phyloP scores from a whole-genome alignment of 2,329 filamentous ascomycete genomes.

The Trichophyton simii region DNA sequence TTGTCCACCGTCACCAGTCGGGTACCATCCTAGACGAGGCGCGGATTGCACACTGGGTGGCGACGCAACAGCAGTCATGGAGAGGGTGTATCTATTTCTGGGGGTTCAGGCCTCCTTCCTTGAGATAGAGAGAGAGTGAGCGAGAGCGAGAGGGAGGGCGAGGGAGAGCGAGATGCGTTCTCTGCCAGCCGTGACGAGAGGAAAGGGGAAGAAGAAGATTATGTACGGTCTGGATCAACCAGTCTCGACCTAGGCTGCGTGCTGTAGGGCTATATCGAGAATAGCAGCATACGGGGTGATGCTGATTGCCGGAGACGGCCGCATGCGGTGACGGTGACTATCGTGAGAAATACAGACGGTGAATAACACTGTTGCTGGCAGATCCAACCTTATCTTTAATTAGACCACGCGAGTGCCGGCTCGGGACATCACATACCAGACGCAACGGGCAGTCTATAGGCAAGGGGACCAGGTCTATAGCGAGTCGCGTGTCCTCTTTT shows the following conservation, averaged over 20 bases:
- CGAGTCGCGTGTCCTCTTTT: background rate
- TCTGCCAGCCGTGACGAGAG: background rate
- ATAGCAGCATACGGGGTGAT: background rate
- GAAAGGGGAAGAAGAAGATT: background rate
- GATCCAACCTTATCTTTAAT: background rate
- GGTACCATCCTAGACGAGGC: conserved; percentile 50
- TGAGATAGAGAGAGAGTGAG: background rate
- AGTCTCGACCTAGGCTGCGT: background rate
- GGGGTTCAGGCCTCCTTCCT: background rate
- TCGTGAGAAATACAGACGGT: background rate
- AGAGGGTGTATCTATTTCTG: background rate
- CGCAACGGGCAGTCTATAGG: background rate
- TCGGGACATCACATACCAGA: background rate
- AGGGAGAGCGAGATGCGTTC: background rate
- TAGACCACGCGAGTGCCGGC: background rate
- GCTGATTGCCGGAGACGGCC: background rate
- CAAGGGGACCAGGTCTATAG: background rate
- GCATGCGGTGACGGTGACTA: background rate
- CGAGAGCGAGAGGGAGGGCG: too few species aligned
- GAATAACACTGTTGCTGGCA: background rate
- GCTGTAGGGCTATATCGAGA: background rate
- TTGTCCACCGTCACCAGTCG: conserved; percentile 42
- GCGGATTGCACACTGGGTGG: conserved; percentile 51
- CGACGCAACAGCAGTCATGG: conserved; percentile 56
- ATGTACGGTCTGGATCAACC: background rate